Conservation (phyloP, 257 asterid species). For the Marsdenia floribunda region DNA sequence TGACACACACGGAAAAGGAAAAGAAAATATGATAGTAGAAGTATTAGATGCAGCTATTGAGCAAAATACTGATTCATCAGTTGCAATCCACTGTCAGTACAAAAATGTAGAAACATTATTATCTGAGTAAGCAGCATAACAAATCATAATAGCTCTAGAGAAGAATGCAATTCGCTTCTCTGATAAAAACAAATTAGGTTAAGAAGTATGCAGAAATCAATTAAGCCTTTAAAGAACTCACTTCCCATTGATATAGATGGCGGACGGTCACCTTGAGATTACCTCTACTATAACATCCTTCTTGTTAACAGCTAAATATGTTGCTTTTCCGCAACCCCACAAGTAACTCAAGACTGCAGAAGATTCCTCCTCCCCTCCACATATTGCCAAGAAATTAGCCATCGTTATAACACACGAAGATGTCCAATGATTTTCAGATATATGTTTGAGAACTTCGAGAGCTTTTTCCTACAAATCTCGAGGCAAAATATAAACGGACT, state of each 20-base stretch:
- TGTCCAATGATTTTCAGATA: slow-evolving; percentile 72
- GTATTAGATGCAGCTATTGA: neutral
- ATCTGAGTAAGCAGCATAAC: neutral
- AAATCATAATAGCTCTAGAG: neutral
- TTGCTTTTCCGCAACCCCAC: slow-evolving; percentile 50
- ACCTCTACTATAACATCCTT: slow-evolving; percentile 57
- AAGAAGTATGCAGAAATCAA: neutral
- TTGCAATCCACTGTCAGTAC: neutral
- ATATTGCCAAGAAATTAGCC: slow-evolving; percentile 52
- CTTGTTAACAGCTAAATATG: slow-evolving; percentile 33
- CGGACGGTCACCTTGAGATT: neutral
- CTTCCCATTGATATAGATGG: neutral
- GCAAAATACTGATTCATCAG: neutral
- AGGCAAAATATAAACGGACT: neutral
- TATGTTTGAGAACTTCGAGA: slow-evolving; percentile 40
- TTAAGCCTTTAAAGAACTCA: neutral
- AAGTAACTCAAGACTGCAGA: slow-evolving; percentile 58
- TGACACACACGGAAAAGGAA: neutral
- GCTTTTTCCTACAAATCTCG: slow-evolving; percentile 41
- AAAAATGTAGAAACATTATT: neutral
- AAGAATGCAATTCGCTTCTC: neutral
- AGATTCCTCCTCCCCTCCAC: slow-evolving; percentile 59
- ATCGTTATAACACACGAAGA: slow-evolving; percentile 58
- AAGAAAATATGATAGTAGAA: neutral
- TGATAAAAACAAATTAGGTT: neutral